Conservation (phyloP, 202 grass and related monocot genomes). For the Musa balbisiana region DNA sequence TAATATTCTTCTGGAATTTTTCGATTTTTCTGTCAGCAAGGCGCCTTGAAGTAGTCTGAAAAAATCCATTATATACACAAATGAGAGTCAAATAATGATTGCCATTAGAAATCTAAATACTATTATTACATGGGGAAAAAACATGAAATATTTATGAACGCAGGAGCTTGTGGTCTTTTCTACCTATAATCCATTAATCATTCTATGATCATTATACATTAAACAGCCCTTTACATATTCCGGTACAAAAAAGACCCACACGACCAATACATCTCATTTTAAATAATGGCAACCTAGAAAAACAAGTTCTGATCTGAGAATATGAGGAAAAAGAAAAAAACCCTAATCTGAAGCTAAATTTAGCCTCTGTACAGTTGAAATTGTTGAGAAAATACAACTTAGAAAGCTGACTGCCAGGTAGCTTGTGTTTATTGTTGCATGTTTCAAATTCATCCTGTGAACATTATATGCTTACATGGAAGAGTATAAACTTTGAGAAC, state of each 20-base stretch:
- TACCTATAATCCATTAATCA: background rate
- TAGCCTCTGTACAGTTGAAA: background rate
- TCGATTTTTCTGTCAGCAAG: constrained; percentile 74
- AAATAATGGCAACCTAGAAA: too few species aligned
- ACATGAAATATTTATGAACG: background rate
- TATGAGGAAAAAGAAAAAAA: background rate
- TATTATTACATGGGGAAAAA: background rate
- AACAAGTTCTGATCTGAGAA: background rate
- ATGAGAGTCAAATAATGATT: background rate
- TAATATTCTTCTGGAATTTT: constrained; percentile 92
- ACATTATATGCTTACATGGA: background rate
- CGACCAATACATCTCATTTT: too few species aligned
- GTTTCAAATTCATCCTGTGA: background rate
- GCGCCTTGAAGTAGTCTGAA: constrained; percentile 76
- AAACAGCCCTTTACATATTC: too few species aligned
- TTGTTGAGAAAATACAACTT: background rate
- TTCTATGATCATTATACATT: background rate
- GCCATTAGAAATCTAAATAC: background rate
- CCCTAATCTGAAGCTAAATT: background rate
- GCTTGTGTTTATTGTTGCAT: background rate
- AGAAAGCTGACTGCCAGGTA: background rate
- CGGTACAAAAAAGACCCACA: too few species aligned
- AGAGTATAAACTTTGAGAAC: background rate
- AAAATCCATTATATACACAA: background rate
- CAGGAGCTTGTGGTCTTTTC: background rate